phyloP scores from a whole-genome alignment of 202 grass and related monocot genomes.

The Zizania palustris region DNA sequence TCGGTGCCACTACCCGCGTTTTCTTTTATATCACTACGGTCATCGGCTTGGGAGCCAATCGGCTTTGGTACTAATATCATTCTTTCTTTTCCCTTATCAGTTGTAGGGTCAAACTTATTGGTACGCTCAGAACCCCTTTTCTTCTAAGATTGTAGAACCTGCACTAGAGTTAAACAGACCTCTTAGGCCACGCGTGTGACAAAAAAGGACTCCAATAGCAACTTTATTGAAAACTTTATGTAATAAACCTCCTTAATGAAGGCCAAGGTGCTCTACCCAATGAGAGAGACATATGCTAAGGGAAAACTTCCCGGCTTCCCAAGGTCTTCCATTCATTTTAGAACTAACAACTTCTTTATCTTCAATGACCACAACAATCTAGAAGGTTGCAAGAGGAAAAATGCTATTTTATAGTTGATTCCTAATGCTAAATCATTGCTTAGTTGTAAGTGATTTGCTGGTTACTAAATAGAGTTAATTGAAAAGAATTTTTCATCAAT shows the following conservation, averaged over 20 bases:
- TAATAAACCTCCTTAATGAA: conserved; percentile 71
- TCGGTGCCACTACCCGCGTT: no score
- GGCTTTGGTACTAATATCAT: no score
- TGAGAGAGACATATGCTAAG: conserved; percentile 77
- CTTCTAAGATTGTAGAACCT: no score
- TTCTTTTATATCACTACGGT: no score
- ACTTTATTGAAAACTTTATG: no score
- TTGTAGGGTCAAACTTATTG: no score
- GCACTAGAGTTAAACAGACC: no score
- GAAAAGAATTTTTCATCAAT: background rate
- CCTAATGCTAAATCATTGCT: conserved; percentile 11
- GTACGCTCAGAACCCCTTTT: no score
- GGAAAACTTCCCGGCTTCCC: conserved; percentile 95
- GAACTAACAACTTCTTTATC: conserved; percentile 94
- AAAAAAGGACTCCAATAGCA: no score
- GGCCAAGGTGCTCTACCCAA: conserved; percentile 91
- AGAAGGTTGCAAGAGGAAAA: conserved; percentile 25
- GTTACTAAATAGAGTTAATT: conserved; percentile 29
- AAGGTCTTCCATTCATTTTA: conserved; percentile 92
- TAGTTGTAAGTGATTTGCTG: conserved; percentile 9
- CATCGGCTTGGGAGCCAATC: no score
- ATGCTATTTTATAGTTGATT: background rate
- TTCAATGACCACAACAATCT: conserved; percentile 96
- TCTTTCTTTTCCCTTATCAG: no score
- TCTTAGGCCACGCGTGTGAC: no score